Evolutionary conservation across 2,329 filamentous ascomycete genomes (phyloP).

Genomic region (Talaromyces albobiverticillius): DNA sequence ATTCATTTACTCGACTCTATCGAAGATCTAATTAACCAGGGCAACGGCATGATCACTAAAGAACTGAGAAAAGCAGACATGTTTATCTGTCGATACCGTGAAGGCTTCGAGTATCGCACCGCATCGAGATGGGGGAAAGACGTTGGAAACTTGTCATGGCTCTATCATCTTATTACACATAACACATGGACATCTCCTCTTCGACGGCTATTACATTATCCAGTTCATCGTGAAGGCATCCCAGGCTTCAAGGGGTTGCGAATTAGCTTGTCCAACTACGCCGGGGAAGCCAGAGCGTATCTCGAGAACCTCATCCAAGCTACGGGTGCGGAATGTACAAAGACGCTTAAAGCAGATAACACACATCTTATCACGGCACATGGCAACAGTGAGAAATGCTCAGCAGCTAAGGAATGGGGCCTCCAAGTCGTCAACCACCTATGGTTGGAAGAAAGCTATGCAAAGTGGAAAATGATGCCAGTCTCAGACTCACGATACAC

Average conservation of each 20-base stretch:
- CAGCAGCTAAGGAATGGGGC: slow-evolving; percentile 88
- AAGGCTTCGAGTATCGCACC: slow-evolving; percentile 71
- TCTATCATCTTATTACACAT: slow-evolving; percentile 85
- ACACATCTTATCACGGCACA: slow-evolving; percentile 94
- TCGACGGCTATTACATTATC: slow-evolving; percentile 83
- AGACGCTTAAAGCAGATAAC: slow-evolving; percentile 92
- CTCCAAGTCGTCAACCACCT: slow-evolving; percentile 89
- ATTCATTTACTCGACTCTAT: slow-evolving; percentile 65
- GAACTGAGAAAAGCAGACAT: slow-evolving; percentile 71
- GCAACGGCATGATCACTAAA: slow-evolving; percentile 67
- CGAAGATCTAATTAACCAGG: slow-evolving; percentile 65
- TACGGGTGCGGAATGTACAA: slow-evolving; percentile 83
- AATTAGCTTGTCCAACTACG: slow-evolving; percentile 95
- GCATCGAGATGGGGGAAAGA: slow-evolving; percentile 76
- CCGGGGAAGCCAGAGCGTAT: slow-evolving; percentile 88
- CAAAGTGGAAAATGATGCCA: slow-evolving; percentile 74
- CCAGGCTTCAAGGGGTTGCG: slow-evolving; percentile 71
- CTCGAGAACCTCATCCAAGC: slow-evolving; percentile 87
- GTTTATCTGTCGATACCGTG: slow-evolving; percentile 82
- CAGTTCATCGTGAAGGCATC: slow-evolving; percentile 72
- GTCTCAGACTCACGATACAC: slow-evolving; percentile 73
- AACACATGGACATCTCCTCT: slow-evolving; percentile 87
- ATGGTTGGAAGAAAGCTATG: slow-evolving; percentile 97
- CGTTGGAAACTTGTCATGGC: slow-evolving; percentile 89
- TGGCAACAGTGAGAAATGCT: slow-evolving; percentile 85